Base-by-base conservation (phyloP, 192 early-diverging fungal species). In the Podila minutissima region DNA sequence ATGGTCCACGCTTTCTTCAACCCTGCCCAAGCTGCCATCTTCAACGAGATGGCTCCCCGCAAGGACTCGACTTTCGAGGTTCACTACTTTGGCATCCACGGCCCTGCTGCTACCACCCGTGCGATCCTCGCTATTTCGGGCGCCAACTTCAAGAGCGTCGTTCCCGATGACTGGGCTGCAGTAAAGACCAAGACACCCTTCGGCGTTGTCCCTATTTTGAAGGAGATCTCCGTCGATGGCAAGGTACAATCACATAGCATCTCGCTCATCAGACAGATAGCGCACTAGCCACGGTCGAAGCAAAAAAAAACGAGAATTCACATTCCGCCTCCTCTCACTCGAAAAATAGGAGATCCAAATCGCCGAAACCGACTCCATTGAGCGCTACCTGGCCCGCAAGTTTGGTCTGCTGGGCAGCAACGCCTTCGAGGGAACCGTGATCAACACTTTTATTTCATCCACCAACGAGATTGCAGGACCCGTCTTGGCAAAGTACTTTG, bases 171-270 rank as follows among this genome's bases (percentile, higher is more conserved):
- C 33, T 88, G 87, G 89, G 75, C 82, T 1, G 55, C 60, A 0
- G 74, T 82, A 12, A 87, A 88, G 69, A 20, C 61, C 26, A 49
- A 74, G 17, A 67, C 85, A 41, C 87, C 87, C 9, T 70, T 84
- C 19, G 89, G 87, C 6, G 82, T 86, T 61, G 53, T 90, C 8
- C 89, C 87, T 9, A 82, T 87, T 4, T 69, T 90, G 19, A 72
- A 83, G 7, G 86, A 88, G 59, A 83, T 57, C 24, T 65, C 64
- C 20, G 51, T 64, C 12, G 73, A 83, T 17, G 69, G 78, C 50
- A 66, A 41, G 46, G 35, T 15, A 46, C 1, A 46, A 46, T 2
- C 15, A 46, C 41, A 46, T 46, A 11, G 12, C 8, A 46, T 46
- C 15, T 46, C 13, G 15, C 0, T 46, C 41, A 33, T 6, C 33